These are phyloP conservation scores for Chloroidium sp. DNA, from an alignment of 163 green algal genomes.

Conservation along the genomic window DNA sequence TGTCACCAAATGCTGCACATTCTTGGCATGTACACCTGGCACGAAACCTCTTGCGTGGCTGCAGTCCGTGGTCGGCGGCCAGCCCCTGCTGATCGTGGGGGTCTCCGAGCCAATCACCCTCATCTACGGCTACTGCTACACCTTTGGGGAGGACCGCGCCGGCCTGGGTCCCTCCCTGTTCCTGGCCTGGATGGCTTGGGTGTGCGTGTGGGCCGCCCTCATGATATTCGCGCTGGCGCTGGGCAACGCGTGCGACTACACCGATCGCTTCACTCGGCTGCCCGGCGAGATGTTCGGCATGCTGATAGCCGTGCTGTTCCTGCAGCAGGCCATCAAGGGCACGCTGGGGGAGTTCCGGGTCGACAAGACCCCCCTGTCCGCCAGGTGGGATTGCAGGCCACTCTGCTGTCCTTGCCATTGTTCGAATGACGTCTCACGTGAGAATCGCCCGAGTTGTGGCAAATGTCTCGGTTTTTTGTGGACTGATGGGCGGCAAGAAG, in stretches of 20 bases:
- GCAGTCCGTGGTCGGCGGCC: conserved; percentile 72
- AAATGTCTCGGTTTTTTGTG: too few relatives aligned
- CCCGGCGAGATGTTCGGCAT: conserved; percentile 77
- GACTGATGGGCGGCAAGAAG: too few relatives aligned
- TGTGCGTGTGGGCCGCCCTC: conserved; percentile 60
- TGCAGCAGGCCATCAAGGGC: conserved; percentile 71
- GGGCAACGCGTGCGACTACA: conserved; percentile 42
- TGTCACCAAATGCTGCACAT: conserved; percentile 32
- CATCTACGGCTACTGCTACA: conserved; percentile 70
- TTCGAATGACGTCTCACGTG: not conserved
- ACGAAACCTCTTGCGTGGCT: conserved; percentile 8
- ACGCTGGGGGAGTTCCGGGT: conserved; percentile 31
- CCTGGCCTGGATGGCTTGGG: conserved; percentile 65
- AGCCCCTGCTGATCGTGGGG: conserved; percentile 84
- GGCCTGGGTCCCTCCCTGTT: conserved; percentile 35
- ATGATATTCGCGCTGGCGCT: conserved; percentile 53
- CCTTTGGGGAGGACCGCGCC: conserved; percentile 35
- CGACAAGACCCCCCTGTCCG: not conserved
- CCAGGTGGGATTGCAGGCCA: too few relatives aligned
- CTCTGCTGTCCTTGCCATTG: too few relatives aligned
- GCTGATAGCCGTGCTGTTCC: conserved; percentile 80
- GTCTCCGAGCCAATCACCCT: conserved; percentile 83
- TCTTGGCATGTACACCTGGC: conserved; percentile 28
- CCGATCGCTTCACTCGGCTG: conserved; percentile 70
- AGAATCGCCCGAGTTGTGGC: not conserved